Evolutionary conservation across 352 stramenopile genomes (phyloP), one percentile per base, ranked within the genome.

Genomic region (Globisporangium radiosum): DNA sequence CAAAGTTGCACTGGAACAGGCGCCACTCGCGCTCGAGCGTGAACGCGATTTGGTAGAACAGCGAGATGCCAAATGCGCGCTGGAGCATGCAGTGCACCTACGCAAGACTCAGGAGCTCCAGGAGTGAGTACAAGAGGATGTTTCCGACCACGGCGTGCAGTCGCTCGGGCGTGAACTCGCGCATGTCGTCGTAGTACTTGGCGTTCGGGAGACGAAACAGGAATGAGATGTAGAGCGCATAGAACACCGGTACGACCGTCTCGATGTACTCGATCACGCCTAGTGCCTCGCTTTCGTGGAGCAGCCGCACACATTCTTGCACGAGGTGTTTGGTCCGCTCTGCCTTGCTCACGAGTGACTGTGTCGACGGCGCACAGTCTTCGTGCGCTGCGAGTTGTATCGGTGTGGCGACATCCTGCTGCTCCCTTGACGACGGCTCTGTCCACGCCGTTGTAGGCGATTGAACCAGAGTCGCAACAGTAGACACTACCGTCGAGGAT

Each of bases 241-340:
- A 73, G 10, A 73, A 15, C 7, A 72, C 9, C 19, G 70, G 66
- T 54, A 74, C 64, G n/a, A 73, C 44, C 39, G 49, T 63, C 62
- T 78, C 71, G 62, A 74, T 67, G 59, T 75, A 75, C 62, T 76
- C 69, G 49, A 71, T 52, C 52, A 49, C 52, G 5, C 5, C 52
- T 7, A 48, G 15, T 13, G 36, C 37, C n/a, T 56, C 52, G 38
- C 13, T 56, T 9, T 19, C 38, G n/a, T 56, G 52, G 13, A 48
- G 52, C 5, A 47, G 38, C 4, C 38, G 37, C 38, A 48, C 38
- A 8, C 7, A 37, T 4, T 56, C 52, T 11, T 25, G 8, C 5
- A n/a, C 11, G 37, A 56, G 40, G 13, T 39, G 15, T 7, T 54
- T 25, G 6, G 36, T 54, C 14, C 25, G 17, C 17, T 43, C 37